A percentile compares a stretch with the other conserved stretches of the same genome.
phyloP scores from a whole-genome alignment of 805 yeast genomes.

The Saturnispora diversa region DNA sequence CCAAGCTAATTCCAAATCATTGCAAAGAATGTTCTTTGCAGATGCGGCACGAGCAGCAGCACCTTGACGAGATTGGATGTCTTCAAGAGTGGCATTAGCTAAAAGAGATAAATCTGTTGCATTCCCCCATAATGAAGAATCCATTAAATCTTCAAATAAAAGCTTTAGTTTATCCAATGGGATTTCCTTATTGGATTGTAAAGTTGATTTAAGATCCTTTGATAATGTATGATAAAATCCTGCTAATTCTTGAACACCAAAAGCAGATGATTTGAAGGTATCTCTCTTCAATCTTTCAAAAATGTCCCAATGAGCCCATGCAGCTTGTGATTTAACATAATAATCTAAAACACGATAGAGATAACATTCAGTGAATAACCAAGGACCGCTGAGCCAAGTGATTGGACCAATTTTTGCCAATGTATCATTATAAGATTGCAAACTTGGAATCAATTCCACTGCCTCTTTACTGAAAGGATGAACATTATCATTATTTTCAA shows the following conservation, averaged over 20 bases:
- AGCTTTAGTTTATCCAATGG: conserved; percentile 37
- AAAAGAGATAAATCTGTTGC: conserved; percentile 90
- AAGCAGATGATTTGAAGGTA: conserved; percentile 65
- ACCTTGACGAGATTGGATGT: conserved; percentile 86
- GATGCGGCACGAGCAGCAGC: conserved; percentile 77
- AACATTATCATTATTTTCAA: conserved; percentile 38
- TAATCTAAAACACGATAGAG: conserved; percentile 60
- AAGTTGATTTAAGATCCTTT: conserved; percentile 10
- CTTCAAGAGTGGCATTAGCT: conserved; percentile 83
- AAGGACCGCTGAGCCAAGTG: conserved; percentile 81
- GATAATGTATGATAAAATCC: conserved; percentile 44
- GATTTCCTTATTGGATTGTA: conserved; percentile 22
- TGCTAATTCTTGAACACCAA: conserved; percentile 79
- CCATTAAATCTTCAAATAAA: conserved; percentile 75
- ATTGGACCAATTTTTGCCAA: conserved; percentile 32
- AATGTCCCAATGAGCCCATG: conserved; percentile 59
- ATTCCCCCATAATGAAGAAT: conserved; percentile 94
- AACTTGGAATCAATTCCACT: conserved; percentile 31
- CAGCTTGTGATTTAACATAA: conserved; percentile 32
- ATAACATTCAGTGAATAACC: conserved; percentile 84
- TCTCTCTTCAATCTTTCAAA: conserved; percentile 62
- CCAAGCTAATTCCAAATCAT: conserved; percentile 73
- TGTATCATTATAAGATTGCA: conserved; percentile 52
- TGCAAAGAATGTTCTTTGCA: conserved; percentile 66
- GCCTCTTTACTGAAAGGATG: conserved; percentile 30